phyloP scores from a whole-genome alignment of 2,329 filamentous ascomycete species.

The Diaporthe nobilis region DNA sequence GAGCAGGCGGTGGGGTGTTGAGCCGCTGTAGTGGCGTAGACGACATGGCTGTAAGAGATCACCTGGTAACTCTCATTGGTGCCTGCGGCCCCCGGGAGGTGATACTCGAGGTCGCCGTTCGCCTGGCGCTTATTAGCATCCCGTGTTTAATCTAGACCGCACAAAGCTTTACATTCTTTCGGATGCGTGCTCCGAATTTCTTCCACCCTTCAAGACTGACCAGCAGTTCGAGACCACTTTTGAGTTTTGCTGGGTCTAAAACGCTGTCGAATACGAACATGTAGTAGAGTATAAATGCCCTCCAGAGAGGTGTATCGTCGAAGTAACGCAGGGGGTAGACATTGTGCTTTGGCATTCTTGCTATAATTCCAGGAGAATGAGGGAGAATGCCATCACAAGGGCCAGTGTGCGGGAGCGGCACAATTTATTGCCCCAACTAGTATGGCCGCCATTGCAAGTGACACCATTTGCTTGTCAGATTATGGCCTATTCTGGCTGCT shows the following conservation, averaged over 20 bases:
- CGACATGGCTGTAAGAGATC: slow-evolving; percentile 52
- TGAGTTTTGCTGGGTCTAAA: slow-evolving; percentile 45
- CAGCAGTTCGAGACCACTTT: slow-evolving; percentile 41
- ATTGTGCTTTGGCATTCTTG: no score
- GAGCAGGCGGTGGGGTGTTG: slow-evolving; percentile 53
- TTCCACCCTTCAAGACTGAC: slow-evolving; percentile 44
- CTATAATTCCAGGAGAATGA: no score
- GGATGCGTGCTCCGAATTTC: slow-evolving; percentile 47
- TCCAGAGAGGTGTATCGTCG: no score
- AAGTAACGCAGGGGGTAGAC: no score
- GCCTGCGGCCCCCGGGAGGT: slow-evolving; percentile 55
- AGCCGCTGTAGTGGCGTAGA: slow-evolving; percentile 47
- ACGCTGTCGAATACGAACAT: slow-evolving; percentile 44
- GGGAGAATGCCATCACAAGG: no score
- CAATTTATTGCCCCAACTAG: no score
- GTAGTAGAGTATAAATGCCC: no score
- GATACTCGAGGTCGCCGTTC: slow-evolving; percentile 55
- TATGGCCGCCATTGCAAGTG: no score
- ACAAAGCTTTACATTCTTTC: slow-evolving; percentile 42
- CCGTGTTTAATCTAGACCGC: not conserved
- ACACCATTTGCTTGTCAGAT: no score
- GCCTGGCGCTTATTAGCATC: slow-evolving; percentile 32
- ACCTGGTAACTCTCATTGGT: slow-evolving; percentile 48
- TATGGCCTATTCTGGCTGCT: no score
- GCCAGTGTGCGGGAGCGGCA: no score